Base-by-base conservation (phyloP, 163 green algal species). In the Scenedesmus sp. region DNA sequence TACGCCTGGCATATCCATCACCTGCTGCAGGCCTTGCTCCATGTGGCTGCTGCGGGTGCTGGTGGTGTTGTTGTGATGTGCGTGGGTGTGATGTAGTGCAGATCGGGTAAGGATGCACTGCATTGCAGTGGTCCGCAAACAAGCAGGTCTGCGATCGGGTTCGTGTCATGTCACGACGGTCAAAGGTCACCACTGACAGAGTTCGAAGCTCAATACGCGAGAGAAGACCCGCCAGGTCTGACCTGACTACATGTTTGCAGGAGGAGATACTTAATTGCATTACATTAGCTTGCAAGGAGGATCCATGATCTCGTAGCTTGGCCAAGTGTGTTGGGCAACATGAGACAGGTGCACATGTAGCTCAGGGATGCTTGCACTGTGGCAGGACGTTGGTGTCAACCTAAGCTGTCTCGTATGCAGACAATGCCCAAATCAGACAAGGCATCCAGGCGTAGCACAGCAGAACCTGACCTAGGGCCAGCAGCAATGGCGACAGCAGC, bases 1-100 rank as follows among this genome's bases (percentile, higher is more conserved):
- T 40, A 88, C 18, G 42, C 49, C 83, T 53, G 83, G 83, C 26
- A 88, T 42, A 37, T 86, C 81, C 81, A 86, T 86, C 30, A n/a
- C 43, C 30, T 61, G 65, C 65, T 76, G 30, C 30, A 76, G 65
- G 65, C 65, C 65, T 37, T 76, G 65, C 65, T 76, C 65, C 65
- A 76, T 76, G 65, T 37, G 37, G 65, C 65, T 76, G 65, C 65
- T 76, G 49, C 49, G 12, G 49, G 49, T 56, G 65, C 22, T 70
- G 56, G 30, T 70, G 65, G 30, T 76, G 30, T 37, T 3, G 65
- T 7, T 72, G 3, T 76, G 65, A 26, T 40, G 15, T 37, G 30
- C n/a, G n/a, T 40, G 30, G 9, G 4, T 16, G 7, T 76, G 30
- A 5, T 76, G 5, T 76, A 20, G 4, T 76, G 22, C 0, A n/a